phyloP scores from a whole-genome alignment of 73 alveolate genomes.

The Paramecium pentaurelia region DNA sequence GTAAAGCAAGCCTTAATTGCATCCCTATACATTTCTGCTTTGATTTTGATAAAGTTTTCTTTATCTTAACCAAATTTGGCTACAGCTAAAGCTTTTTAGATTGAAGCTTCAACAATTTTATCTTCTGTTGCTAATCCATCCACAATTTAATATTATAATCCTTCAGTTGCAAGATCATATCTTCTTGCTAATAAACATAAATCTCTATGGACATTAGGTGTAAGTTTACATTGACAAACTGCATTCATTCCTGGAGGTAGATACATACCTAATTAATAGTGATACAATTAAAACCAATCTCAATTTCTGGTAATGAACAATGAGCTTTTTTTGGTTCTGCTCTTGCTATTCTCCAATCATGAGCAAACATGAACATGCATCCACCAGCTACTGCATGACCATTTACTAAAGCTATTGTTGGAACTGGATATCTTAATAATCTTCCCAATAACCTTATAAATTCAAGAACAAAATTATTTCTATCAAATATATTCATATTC shows the following conservation, averaged over 20 bases:
- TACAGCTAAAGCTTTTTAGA: background rate
- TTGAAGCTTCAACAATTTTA: background rate
- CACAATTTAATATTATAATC: background rate
- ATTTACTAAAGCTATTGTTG: conserved; percentile 69
- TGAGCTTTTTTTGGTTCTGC: conserved; percentile 48
- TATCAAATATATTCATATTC: conserved; percentile 18
- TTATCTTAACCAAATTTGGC: conserved; percentile 38
- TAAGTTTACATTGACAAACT: conserved; percentile 33
- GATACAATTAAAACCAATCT: background rate
- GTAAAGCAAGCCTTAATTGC: conserved; percentile 23
- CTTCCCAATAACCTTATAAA: conserved; percentile 59
- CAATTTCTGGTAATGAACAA: conserved; percentile 12
- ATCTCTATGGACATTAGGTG: conserved; percentile 51
- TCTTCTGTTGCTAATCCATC: conserved; percentile 43
- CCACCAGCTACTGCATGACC: conserved; percentile 83
- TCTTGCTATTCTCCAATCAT: conserved; percentile 68
- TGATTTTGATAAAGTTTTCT: background rate
- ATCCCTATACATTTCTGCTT: background rate
- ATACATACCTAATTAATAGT: conserved; percentile 9
- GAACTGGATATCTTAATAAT: conserved; percentile 58
- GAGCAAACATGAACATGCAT: conserved; percentile 68
- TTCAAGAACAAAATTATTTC: conserved; percentile 33
- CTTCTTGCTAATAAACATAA: conserved; percentile 45
- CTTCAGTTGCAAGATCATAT: conserved; percentile 47
- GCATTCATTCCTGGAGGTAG: conserved; percentile 66